A percentile compares a stretch with the other conserved stretches of the same genome.
phyloP scores from a whole-genome alignment of 257 asterid genomes.

The Solanum chmielewskii region DNA sequence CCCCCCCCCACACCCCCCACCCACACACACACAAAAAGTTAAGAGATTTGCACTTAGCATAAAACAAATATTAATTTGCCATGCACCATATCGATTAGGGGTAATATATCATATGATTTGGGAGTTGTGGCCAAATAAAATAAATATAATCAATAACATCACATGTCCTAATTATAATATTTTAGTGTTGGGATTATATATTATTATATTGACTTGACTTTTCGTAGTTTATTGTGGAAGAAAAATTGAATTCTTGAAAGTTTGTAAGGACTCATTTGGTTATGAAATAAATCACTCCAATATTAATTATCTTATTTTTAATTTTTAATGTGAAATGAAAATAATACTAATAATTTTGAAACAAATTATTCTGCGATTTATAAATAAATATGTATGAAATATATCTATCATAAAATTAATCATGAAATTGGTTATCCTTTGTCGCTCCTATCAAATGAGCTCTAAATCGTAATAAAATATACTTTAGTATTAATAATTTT shows the following conservation, averaged over 20 bases:
- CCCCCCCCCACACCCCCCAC: too few species aligned
- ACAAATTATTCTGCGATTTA: too few species aligned
- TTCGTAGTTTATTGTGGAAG: not conserved
- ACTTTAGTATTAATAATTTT: too few species aligned
- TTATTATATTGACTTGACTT: not conserved
- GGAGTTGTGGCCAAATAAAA: not conserved
- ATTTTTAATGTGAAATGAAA: not conserved
- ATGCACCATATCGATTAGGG: not conserved
- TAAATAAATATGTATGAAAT: not conserved
- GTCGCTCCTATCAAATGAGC: not conserved
- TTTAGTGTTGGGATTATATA: not conserved
- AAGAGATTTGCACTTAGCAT: not conserved
- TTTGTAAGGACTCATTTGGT: not conserved
- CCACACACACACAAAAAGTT: too few species aligned
- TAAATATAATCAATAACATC: not conserved
- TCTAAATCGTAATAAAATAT: too few species aligned
- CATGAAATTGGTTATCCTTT: accelerated
- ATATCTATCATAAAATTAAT: too few species aligned
- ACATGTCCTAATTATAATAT: not conserved
- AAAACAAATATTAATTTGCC: not conserved
- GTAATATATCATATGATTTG: not conserved
- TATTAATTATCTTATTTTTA: too few species aligned
- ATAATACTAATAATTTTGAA: too few species aligned
- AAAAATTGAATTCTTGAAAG: too few species aligned
- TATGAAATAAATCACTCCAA: too few species aligned